Base-by-base conservation (phyloP, 805 yeast species). In the Wickerhamiella shivajii region DNA sequence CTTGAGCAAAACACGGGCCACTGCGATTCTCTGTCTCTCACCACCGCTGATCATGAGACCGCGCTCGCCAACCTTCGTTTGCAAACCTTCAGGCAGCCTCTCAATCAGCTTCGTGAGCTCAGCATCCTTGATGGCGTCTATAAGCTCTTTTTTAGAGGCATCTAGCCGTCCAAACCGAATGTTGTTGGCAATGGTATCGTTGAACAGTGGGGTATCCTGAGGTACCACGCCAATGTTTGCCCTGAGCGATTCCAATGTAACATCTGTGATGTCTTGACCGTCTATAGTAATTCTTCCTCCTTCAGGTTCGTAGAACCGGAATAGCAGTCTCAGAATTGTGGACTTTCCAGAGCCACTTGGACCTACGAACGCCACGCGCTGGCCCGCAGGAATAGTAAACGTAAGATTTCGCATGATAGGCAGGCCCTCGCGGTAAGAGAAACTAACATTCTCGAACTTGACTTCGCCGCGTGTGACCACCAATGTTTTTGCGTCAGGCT, bases 11-110 rank as follows among this genome's bases (percentile, higher is more conserved):
- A 90, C 69, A 42, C 98, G 66, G 1, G 96, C 90, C 43, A 90
- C 83, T 0, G 98, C 97, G 27, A 90, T 62, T 41, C 98, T 63
- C 57, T 90, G 98, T 53, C 90, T 85, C 53, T 90, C 98, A 40
- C 98, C 98, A n/a, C 98, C 98, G 17, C 95, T 83, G 29, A 90
- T 85, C 98, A 90, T 90, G 67, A 90, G 67, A n/a, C 98, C 98
- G 4, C 66, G 64, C 55, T 90, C 98, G 31, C 98, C 98, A 12
- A 90, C 98, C 38, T 80, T 63, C 0, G 97, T 90, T 18, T 77
- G 62, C 25, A 69, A 61, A 1, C 96, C 95, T 10, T 79, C 78
- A 0, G 98, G 97, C 29, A 90, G 56, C 27, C 74, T 79, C 5
- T 53, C 44, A 11, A 87, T 64, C 29, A 87, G 59, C 16, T 57